Percentiles rank a stretch among this genome's conserved stretches.
These are phyloP conservation scores for Gaertneriomyces semiglobifer DNA, from an alignment of 192 early-diverging fungal species.

Conservation along the genomic window DNA sequence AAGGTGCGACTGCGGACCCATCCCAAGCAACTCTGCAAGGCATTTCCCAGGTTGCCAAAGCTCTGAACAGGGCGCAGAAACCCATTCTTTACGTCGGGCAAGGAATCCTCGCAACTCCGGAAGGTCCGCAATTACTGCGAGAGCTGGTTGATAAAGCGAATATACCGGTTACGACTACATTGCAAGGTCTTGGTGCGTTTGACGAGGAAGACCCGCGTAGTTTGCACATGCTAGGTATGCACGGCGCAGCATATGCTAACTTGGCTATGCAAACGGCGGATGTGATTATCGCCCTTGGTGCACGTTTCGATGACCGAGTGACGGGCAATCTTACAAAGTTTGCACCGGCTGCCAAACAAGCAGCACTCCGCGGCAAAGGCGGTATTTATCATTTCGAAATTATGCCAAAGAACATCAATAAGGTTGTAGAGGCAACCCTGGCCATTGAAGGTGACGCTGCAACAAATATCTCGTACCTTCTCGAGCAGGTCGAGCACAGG, in stretches of 20 bases:
- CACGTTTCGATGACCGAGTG: slow-evolving; percentile 98
- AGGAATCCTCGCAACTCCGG: slow-evolving; percentile 76
- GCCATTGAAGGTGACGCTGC: slow-evolving; percentile 95
- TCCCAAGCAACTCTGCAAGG: slow-evolving; percentile 51
- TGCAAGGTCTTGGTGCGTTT: slow-evolving; percentile 88
- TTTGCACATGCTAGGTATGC: slow-evolving; percentile 99
- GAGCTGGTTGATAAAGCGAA: slow-evolving; percentile 84
- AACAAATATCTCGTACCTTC: slow-evolving; percentile 74
- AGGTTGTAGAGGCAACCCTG: slow-evolving; percentile 85
- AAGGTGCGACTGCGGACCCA: slow-evolving; percentile 38
- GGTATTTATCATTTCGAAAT: slow-evolving; percentile 99
- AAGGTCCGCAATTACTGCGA: slow-evolving; percentile 77
- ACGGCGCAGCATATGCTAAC: slow-evolving; percentile 96
- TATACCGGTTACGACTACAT: slow-evolving; percentile 96
- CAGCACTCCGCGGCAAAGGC: slow-evolving; percentile 80
- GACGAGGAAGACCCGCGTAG: slow-evolving; percentile 86
- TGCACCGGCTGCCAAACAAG: slow-evolving; percentile 88
- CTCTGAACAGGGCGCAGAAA: slow-evolving; percentile 83
- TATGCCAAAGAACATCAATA: slow-evolving; percentile 99
- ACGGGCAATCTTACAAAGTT: slow-evolving; percentile 87
- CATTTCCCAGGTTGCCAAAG: slow-evolving; percentile 70
- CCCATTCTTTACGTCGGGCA: slow-evolving; percentile 96
- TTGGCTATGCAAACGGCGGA: slow-evolving; percentile 97
- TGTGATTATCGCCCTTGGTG: slow-evolving; percentile 90
- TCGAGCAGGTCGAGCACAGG: slow-evolving; percentile 69